A percentile compares a stretch with the other conserved stretches of the same genome.
phyloP scores from a whole-genome alignment of 2,329 filamentous ascomycete genomes.

The Waltergamsia citrina region DNA sequence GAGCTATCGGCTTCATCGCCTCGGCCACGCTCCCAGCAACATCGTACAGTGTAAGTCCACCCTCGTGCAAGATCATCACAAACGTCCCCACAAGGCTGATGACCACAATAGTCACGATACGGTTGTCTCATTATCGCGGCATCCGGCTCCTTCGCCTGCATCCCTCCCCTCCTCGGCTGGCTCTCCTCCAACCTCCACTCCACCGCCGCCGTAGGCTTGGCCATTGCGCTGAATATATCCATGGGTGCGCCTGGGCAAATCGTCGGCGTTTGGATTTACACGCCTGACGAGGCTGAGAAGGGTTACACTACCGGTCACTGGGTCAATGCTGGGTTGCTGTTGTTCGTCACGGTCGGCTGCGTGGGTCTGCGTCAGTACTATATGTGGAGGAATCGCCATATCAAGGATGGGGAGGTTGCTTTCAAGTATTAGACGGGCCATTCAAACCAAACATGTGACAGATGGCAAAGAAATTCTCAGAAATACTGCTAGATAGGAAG shows the following conservation, averaged over 20 bases:
- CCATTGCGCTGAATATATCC: conserved; percentile 57
- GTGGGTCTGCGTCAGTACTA: conserved; percentile 45
- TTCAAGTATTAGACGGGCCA: conserved; percentile 1
- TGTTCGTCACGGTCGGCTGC: conserved; percentile 47
- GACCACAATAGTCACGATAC: conserved; percentile 43
- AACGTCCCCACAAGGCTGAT: conserved; percentile 29
- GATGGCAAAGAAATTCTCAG: too few relatives aligned
- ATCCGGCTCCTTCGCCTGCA: conserved; percentile 54
- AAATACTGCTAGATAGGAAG: too few relatives aligned
- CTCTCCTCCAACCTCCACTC: conserved; percentile 55
- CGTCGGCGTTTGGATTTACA: conserved; percentile 64
- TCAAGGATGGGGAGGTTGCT: background rate
- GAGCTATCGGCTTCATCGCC: conserved; percentile 40
- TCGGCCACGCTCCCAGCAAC: conserved; percentile 51
- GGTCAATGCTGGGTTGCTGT: conserved; percentile 48
- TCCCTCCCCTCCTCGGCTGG: conserved; percentile 58
- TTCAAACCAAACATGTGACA: too few relatives aligned
- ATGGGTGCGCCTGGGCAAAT: conserved; percentile 59
- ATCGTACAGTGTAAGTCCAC: conserved; percentile 33
- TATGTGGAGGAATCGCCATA: conserved; percentile 27
- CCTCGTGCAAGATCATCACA: too few relatives aligned
- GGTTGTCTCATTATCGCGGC: conserved; percentile 57
- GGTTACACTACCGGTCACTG: conserved; percentile 63
- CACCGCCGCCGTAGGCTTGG: conserved; percentile 52
- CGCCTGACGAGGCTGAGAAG: conserved; percentile 42